Base-by-base conservation (phyloP, 164 flowering plant species). In the Cinnamomum micranthum region DNA sequence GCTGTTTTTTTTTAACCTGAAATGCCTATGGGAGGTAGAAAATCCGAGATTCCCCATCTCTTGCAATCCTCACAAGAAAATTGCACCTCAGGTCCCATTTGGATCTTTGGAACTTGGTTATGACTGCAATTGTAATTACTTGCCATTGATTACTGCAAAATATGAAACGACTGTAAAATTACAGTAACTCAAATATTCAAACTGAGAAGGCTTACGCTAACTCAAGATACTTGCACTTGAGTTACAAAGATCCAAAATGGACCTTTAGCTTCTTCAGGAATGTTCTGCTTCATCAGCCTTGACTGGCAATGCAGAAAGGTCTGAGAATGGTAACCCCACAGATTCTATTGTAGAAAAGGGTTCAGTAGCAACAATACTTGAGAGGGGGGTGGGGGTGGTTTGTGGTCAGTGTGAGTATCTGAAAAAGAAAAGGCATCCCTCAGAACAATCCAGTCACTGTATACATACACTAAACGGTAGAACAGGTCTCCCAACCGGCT, bases 391-490 rank as follows among this genome's bases (percentile, higher is more conserved):
- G 1, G 47, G 47, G 9, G 9, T 1, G 60, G 20, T 17, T 55
- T 55, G 19, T 13, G 13, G 60, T 55, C 19, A 14, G 19, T 55
- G 60, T 55, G 17, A 15, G 58, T 14, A 19, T 35, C 47, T 35
- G 47, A 41, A 41, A 41, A 41, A 41, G 47, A 9, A 41, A 41
- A 41, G 11, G 47, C 47, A 41, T 41, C 47, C 1, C 47, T 41
- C 47, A 41, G 47, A 41, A 41, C 47, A 41, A 41, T 41, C 47
- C 11, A 33, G 65, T 70, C 51, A 68, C 17, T 55, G n/a, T 55
- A 2, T 55, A 88, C 98, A 90, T 84, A 94, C 99, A 94, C 98
- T 76, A 96, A 79, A 55, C 98, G 97, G 81, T 96, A 96, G 78
- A 94, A 94, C 52, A 92, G 91, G 81, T 94, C 97, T 76, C 98